These are phyloP conservation scores for Escovopsis sp. DNA, from an alignment of 2,329 filamentous ascomycete species.

Conservation along the genomic window DNA sequence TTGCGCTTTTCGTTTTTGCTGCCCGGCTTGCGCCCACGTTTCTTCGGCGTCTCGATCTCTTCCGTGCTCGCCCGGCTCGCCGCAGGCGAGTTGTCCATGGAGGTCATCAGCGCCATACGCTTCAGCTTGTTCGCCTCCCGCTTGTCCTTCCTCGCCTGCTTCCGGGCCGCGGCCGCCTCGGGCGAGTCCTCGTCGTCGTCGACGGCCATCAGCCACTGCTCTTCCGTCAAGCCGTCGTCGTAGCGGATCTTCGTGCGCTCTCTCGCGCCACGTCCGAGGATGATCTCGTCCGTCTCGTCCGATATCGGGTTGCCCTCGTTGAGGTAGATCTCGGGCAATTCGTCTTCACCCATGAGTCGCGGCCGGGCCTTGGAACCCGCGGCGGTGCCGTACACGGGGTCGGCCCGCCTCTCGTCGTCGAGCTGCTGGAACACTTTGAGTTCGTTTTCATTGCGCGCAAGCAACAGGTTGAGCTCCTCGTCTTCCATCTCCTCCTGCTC, in stretches of 20 bases:
- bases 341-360: slow-evolving; percentile 72
- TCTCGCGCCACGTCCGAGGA: slow-evolving; percentile 75
- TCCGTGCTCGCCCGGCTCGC: slow-evolving; percentile 75
- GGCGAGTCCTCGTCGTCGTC: slow-evolving; percentile 92
- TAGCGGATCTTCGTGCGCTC: slow-evolving; percentile 91
- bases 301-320: slow-evolving; percentile 67
- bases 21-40: slow-evolving; percentile 69
- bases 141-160: slow-evolving; percentile 70
- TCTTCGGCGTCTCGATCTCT: slow-evolving; percentile 60
- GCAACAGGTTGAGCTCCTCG: slow-evolving; percentile 87
- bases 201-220: slow-evolving; percentile 97
- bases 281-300: slow-evolving; percentile 63
- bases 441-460: slow-evolving; percentile 77
- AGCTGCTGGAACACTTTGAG: slow-evolving; percentile 64
- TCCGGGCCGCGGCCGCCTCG: slow-evolving; percentile 81
- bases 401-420: slow-evolving; percentile 56
- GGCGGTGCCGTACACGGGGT: slow-evolving; percentile 54
- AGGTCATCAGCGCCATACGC: slow-evolving; percentile 23
- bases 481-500: slow-evolving; percentile 98
- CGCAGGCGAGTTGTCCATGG: slow-evolving; percentile 53
- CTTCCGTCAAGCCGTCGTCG: slow-evolving; percentile 92
- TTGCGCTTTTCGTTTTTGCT: slow-evolving; percentile 74
- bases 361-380: slow-evolving; percentile 48
- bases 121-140: slow-evolving; percentile 63
- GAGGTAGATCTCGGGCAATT: slow-evolving; percentile 89